A percentile compares a stretch with the other conserved stretches of the same genome.
Evolutionary conservation across 2,329 filamentous ascomycete genomes (phyloP).

Genomic region (Amauroascus niger): DNA sequence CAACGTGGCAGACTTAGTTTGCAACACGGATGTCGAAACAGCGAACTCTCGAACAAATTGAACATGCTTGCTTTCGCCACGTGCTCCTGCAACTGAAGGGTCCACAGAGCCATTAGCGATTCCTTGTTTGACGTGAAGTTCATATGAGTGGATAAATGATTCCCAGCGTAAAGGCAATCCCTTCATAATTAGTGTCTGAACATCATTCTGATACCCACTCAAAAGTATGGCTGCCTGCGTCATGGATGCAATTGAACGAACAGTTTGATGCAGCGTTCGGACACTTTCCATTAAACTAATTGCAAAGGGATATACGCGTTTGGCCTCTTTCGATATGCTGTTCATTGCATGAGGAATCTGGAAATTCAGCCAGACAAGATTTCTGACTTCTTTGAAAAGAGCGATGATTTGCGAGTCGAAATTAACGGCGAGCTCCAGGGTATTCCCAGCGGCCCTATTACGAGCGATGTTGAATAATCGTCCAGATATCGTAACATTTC

Average conservation of each 20-base stretch:
- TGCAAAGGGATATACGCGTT: slow-evolving; percentile 93
- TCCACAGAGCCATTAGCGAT: slow-evolving; percentile 53
- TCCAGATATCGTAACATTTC: slow-evolving; percentile 84
- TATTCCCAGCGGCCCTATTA: slow-evolving; percentile 82
- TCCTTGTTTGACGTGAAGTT: slow-evolving; percentile 66
- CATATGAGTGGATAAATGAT: slow-evolving; percentile 93
- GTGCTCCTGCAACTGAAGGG: slow-evolving; percentile 45
- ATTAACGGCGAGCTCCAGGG: slow-evolving; percentile 81
- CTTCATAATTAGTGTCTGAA: slow-evolving; percentile 71
- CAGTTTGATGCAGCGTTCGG: slow-evolving; percentile 82
- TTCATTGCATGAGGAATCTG: slow-evolving; percentile 88
- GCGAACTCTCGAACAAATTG: slow-evolving; percentile 95
- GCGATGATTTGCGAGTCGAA: slow-evolving; percentile 97
- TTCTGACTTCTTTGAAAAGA: slow-evolving; percentile 95
- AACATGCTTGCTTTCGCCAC: slow-evolving; percentile 81
- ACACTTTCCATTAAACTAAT: slow-evolving; percentile 98
- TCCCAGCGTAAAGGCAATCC: slow-evolving; percentile 92
- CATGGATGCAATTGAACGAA: slow-evolving; percentile 74
- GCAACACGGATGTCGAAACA: slow-evolving; percentile 72
- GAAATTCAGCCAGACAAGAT: slow-evolving; percentile 89
- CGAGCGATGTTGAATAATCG: slow-evolving; percentile 82
- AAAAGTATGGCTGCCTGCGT: slow-evolving; percentile 77
- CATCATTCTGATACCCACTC: slow-evolving; percentile 84
- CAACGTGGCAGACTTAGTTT: slow-evolving; percentile 74
- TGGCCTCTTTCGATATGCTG: slow-evolving; percentile 96